Evolutionary conservation across 2,329 filamentous ascomycete species (phyloP), one percentile per base, ranked within the genome.

Genomic region (Cladosporium cucumerinum): DNA sequence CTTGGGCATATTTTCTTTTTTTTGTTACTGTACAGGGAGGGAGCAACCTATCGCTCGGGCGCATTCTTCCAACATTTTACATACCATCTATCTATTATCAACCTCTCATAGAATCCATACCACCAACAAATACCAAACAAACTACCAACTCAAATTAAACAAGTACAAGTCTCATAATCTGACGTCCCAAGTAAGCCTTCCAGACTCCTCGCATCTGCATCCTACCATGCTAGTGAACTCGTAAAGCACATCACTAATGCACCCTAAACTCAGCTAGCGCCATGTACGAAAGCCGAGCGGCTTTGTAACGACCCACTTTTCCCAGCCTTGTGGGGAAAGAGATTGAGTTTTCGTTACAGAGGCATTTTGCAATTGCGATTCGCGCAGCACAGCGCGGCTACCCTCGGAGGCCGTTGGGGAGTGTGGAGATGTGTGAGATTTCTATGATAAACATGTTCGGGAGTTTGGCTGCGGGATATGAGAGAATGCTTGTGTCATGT

Each of bases 171-270:
- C 28, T 7, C 25, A 55, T 55, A 55, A 55, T 16, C 16, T 55
- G 51, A 55, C 51, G 51, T 55, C 51, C 51, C 55, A 43, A 58
- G 34, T 58, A 58, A 58, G 55, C 55, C 32, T 58, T 57, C 55
- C 32, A 43, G 34, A 58, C 39, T 12, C 36, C 39, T 46, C 39
- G 39, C 39, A 46, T 46, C 39, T 46, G 55, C 21, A 58, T 58
- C 55, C 36, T 39, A 36, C 34, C 32, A 36, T 46, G 54, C 32
- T 25, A 36, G 32, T 12, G 23, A 4, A 18, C n/a, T 32, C 25
- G 23, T 28, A 51, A 51, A 51, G 23, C 48, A 23, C 54, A 57
- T 39, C 32, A 34, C 30, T 36, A 39, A 57, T 25, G 32, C 54
- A 32, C 30, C 12, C 54, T 57, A 57, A 39, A 26, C 54, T 57